Evolutionary conservation across 2,329 filamentous ascomycete genomes (phyloP), one percentile per base, ranked within the genome.

Genomic region (Lachnellula suecica): DNA sequence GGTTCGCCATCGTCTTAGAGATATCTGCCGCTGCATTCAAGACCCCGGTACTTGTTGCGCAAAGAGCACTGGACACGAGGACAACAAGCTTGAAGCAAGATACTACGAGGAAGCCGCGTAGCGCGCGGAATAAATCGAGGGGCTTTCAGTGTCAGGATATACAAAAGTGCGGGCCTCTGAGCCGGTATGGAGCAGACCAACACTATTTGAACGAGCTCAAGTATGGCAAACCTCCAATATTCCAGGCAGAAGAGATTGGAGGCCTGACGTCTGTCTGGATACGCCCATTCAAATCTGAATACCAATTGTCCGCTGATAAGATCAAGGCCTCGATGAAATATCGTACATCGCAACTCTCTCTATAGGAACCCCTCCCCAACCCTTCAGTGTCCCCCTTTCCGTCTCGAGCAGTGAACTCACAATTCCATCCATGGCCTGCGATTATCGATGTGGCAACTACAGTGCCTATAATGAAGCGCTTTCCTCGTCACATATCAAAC

Each of bases 311-410:
- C 13, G 27, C 37, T 22, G 17, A 17, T 40, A 19, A 19, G n/a
- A 8, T 19, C 19, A 25, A 56, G 51, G 54, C 47, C 23, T 47
- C 42, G 47, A 51, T 6, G 49, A 52, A 23, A 31, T 53, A 3
- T 17, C 49, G 8, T 53, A 56, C 20, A 45, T 44, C 23, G 53
- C 45, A n/a, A 24, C 52, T 20, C n/a, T 56, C 7, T 25, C 29
- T 9, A 24, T 53, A 15, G 56, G 56, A 10, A 56, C 46, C 19
- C 53, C 50, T n/a, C 40, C 50, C 4, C 56, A 56, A 37, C 29
- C 35, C 3, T 51, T 54, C 25, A 29, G 17, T 25, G 31, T 44
- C 9, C 42, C 51, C 34, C 27, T 54, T 20, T 37, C 25, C 7
- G 44, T 54, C 23, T 51, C 47, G n/a, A 38, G 42, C 22, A 29